These are phyloP conservation scores for Diplosphaera chodatii DNA, from an alignment of 139 green algal genomes.

Conservation along the genomic window DNA sequence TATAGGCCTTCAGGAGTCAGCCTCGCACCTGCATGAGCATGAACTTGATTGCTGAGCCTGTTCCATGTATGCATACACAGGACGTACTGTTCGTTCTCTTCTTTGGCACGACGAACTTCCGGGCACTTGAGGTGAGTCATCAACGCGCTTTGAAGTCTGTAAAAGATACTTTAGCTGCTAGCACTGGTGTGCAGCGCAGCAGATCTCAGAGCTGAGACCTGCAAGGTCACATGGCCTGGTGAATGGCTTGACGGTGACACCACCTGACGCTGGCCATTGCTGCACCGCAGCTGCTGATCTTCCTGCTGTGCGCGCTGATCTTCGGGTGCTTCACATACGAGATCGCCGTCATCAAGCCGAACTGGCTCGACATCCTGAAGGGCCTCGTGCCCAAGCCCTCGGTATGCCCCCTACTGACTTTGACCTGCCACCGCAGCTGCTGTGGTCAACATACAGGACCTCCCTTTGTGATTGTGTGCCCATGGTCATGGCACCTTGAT, in stretches of 20 bases:
- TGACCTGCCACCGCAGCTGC: too few species aligned
- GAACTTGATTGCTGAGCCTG: too few species aligned
- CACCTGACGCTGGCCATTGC: too few species aligned
- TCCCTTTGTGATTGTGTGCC: neutral
- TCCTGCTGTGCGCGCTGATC: constrained; percentile 15
- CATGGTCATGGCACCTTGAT: neutral
- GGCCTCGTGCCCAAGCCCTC: constrained; percentile 33
- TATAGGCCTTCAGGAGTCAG: too few species aligned
- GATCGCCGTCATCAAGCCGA: constrained; percentile 36
- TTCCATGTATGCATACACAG: neutral
- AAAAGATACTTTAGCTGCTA: too few species aligned
- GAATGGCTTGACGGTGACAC: constrained; percentile 5
- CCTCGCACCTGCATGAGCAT: too few species aligned
- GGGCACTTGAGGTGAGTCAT: constrained; percentile 32
- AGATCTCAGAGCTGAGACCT: too few species aligned
- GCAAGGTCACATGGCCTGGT: too few species aligned
- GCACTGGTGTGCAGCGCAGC: too few species aligned
- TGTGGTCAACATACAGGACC: neutral
- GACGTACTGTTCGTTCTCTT: constrained; percentile 25
- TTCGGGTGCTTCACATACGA: constrained; percentile 42
- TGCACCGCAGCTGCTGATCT: constrained; percentile 1
- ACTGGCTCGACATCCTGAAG: constrained; percentile 33
- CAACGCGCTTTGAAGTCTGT: too few species aligned
- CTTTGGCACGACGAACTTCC: constrained; percentile 27
- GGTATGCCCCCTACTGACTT: too few species aligned